Conservation (phyloP, 2,329 filamentous ascomycete species). For the Raffaelea arxii region DNA sequence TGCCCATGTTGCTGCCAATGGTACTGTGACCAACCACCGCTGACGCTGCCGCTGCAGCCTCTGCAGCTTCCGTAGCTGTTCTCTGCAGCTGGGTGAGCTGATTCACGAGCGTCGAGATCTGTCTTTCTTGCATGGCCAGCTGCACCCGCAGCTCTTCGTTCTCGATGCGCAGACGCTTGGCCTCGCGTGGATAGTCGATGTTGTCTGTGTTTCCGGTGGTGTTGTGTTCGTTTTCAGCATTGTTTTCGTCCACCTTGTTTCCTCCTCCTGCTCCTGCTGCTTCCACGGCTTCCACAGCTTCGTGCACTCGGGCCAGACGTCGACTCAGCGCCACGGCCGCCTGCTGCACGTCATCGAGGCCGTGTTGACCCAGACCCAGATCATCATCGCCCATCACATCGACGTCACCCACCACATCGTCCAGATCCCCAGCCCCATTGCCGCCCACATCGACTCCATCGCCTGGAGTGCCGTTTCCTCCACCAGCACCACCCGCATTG, state of each 20-base stretch:
- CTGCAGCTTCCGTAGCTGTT: constrained; percentile 6
- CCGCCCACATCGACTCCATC: background rate
- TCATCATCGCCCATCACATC: too few species aligned
- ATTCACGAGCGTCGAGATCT: constrained; percentile 36
- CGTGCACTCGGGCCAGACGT: too few species aligned
- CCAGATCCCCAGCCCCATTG: too few species aligned
- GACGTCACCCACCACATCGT: too few species aligned
- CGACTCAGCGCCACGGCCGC: too few species aligned
- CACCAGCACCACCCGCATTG: background rate
- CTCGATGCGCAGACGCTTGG: constrained; percentile 57
- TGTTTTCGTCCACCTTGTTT: constrained; percentile 32
- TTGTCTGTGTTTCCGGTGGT: constrained; percentile 24
- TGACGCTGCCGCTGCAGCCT: constrained; percentile 2
- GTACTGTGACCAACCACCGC: background rate
- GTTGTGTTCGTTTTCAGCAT: constrained; percentile 24
- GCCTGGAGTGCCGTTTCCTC: constrained; percentile 18
- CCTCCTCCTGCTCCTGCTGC: constrained; percentile 28
- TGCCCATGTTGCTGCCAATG: background rate
- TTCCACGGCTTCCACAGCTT: constrained; percentile 37
- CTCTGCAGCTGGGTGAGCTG: constrained; percentile 38
- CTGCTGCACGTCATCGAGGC: too few species aligned
- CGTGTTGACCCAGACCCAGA: too few species aligned
- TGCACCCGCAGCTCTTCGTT: constrained; percentile 48
- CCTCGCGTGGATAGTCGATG: constrained; percentile 44
- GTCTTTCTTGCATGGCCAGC: constrained; percentile 37